These are phyloP conservation scores for Spiraea crenata DNA, from an alignment of 331 rosid genomes.

Conservation along the genomic window DNA sequence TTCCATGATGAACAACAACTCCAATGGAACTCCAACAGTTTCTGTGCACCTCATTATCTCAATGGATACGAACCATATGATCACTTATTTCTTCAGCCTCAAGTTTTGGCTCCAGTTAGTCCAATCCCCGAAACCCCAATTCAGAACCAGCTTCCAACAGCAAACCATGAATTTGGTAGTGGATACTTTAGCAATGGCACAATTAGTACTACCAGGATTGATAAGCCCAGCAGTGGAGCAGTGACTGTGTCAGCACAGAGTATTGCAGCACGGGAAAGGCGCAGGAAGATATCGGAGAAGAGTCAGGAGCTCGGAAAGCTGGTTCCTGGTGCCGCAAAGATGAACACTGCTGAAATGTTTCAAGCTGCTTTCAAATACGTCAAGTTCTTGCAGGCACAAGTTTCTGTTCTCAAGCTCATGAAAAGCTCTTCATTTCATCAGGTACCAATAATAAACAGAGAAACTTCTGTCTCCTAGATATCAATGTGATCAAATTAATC, in stretches of 20 bases:
- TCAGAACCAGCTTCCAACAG: neutral
- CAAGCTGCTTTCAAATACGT: conserved; percentile 69
- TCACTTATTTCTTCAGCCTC: neutral
- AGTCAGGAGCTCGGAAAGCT: conserved; percentile 77
- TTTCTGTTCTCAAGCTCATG: conserved; percentile 49
- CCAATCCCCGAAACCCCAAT: neutral
- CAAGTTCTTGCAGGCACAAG: conserved; percentile 73
- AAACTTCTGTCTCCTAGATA: conserved; percentile 10
- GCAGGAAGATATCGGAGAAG: conserved; percentile 74
- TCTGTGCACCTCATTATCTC: neutral
- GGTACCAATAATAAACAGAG: conserved; percentile 21
- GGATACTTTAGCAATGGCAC: too few relatives aligned
- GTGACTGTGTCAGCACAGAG: conserved; percentile 56
- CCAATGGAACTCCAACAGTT: conserved; percentile 10
- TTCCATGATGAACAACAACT: neutral
- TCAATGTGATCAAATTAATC: too few relatives aligned
- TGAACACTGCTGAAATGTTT: conserved; percentile 95
- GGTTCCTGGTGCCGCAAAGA: conserved; percentile 68
- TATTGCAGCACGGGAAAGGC: conserved; percentile 71
- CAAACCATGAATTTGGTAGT: too few relatives aligned
- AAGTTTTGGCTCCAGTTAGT: neutral
- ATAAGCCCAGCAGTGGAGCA: neutral
- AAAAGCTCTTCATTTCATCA: neutral
- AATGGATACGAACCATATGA: neutral
- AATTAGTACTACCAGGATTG: neutral